These are phyloP conservation scores for Blastocystis sp. DNA, from an alignment of 352 stramenopile genomes.

Conservation along the genomic window DNA sequence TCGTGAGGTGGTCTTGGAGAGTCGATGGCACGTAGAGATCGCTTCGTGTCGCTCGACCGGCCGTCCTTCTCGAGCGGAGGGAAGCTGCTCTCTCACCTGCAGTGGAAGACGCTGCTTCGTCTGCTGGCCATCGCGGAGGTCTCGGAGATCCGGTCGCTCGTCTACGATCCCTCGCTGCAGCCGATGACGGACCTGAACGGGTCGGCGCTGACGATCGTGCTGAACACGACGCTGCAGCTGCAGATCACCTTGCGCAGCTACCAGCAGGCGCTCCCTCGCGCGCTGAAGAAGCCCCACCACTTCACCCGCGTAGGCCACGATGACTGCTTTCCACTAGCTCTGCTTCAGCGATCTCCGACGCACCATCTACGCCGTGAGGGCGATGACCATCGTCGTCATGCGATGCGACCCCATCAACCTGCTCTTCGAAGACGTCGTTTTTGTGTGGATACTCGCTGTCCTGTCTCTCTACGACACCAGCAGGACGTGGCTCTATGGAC, in stretches of 20 bases:
- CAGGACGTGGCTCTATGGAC: not conserved
- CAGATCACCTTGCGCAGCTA: not conserved
- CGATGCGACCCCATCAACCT: not conserved
- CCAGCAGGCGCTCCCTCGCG: not conserved
- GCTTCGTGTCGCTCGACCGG: not conserved
- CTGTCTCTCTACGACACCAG: constrained; percentile 8
- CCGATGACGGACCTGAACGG: not conserved
- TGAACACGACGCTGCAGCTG: constrained; percentile 38
- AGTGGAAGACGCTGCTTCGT: not conserved
- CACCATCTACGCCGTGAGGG: not conserved
- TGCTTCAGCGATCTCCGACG: not conserved
- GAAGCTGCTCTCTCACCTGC: not conserved
- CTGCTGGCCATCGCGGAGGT: not conserved
- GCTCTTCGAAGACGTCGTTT: constrained; percentile 20
- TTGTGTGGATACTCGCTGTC: not conserved
- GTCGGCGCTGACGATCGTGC: not conserved
- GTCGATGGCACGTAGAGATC: not conserved
- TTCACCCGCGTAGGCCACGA: not conserved
- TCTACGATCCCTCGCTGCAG: not conserved
- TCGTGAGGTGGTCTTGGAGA: not conserved
- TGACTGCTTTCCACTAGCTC: not conserved
- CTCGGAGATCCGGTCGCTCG: not conserved
- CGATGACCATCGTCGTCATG: not conserved
- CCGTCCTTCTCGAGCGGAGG: not conserved
- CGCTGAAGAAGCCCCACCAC: not conserved